Base-by-base conservation (phyloP, 164 flowering plant species). In the Stephania yunnanensis region DNA sequence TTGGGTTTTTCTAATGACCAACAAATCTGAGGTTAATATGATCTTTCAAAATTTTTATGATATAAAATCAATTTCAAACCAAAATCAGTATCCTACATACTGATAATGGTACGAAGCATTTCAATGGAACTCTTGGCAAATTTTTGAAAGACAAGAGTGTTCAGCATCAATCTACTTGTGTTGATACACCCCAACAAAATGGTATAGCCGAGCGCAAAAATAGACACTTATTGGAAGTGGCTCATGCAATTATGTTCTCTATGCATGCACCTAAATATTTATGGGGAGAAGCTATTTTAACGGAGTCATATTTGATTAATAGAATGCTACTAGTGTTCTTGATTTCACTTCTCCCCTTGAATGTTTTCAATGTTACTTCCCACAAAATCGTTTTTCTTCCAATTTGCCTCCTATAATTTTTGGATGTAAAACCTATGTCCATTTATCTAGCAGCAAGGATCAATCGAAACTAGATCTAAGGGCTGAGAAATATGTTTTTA, bases 121-220 rank as follows among this genome's bases (percentile, higher is more conserved):
- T 19, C 7, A 22, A 48, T 20, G 17, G 4, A 72, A 30, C 10
- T 25, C 30, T 20, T 65, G 10, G 65, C n/a, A 19, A 19, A 10
- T 44, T 73, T 63, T 29, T 73, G 10, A 20, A 17, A 58, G 46
- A 45, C 6, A 29, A 63, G 44, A 69, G 69, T 36, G 64, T 73
- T 12, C 22, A 53, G 4, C 69, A 73, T 44, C 48, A 36, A 64
- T 36, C 53, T 64, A 19, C 19, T 42, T 73, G 68, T 45, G 36
- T 44, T 9, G 36, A 64, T n/a, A 65, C 76, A 13, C 76, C 76
- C 5, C 42, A 64, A 74, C 63, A 67, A 29, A 74, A 67, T 48
- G 76, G 64, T 4, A 46, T 74, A 1, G 71, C 64, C 36, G 76
- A 65, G 17, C 48, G 71, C 10, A 74, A 74, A 74, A 74, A 74